Evolutionary conservation across 176 grass and related monocot genomes (phyloP).

Genomic region (Oryza meyeriana): DNA sequence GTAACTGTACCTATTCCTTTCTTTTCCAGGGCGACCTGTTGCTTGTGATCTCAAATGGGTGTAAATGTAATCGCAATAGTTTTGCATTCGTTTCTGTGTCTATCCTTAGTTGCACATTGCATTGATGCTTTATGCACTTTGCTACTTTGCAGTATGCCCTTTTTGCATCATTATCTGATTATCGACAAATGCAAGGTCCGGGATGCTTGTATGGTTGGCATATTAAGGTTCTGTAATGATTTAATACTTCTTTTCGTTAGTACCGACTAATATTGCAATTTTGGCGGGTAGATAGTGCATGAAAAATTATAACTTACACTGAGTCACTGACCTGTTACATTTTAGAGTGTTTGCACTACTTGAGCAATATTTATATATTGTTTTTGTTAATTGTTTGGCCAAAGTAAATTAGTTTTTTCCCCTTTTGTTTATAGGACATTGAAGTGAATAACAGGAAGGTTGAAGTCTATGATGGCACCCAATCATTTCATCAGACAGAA

Average conservation of each 20-base stretch:
- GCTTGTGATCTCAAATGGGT: background rate
- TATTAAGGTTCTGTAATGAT: background rate
- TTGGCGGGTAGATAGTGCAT: background rate
- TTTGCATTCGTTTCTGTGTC: background rate
- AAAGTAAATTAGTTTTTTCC: background rate
- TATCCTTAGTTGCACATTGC: background rate
- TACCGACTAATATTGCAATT: background rate
- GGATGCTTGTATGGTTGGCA: background rate
- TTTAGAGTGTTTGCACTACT: background rate
- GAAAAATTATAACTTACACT: background rate
- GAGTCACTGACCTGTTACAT: background rate
- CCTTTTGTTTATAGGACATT: conserved; percentile 52
- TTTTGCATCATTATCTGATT: background rate
- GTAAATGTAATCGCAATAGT: background rate
- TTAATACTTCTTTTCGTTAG: background rate
- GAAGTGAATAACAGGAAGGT: conserved; percentile 91
- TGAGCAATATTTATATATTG: background rate
- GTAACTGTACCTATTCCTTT: background rate
- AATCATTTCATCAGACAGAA: conserved; percentile 59
- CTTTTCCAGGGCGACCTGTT: background rate
- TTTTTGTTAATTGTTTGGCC: background rate
- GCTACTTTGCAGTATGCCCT: background rate
- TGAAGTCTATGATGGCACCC: conserved; percentile 44
- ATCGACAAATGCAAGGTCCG: background rate
- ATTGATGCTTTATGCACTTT: background rate